phyloP scores from a whole-genome alignment of 2,329 filamentous ascomycete genomes.

The Penicillium sp. region DNA sequence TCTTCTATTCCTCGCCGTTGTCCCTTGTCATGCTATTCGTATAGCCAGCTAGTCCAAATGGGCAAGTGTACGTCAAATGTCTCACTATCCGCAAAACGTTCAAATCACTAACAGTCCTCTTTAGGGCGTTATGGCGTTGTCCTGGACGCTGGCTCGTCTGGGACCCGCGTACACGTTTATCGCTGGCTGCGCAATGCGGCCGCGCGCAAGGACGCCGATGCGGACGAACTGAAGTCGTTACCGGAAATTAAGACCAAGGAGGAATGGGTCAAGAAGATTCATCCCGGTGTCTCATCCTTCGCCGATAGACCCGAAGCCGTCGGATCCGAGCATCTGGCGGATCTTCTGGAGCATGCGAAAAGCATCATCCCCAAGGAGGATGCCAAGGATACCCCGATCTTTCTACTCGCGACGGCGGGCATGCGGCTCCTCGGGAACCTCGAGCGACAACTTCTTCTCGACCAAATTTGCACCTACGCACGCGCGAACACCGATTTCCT shows the following conservation, averaged over 20 bases:
- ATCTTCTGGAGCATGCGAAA: conserved; percentile 77
- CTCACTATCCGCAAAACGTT: background rate
- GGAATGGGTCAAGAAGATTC: conserved; percentile 89
- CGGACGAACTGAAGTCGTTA: conserved; percentile 63
- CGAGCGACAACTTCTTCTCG: conserved; percentile 70
- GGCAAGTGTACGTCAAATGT: conserved; percentile 39
- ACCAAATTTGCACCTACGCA: conserved; percentile 79
- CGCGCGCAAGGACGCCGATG: conserved; percentile 61
- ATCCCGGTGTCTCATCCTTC: conserved; percentile 89
- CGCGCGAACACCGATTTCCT: conserved; percentile 73
- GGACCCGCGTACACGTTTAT: conserved; percentile 92
- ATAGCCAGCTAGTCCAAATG: conserved; percentile 36
- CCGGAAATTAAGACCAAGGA: conserved; percentile 81
- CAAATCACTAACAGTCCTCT: conserved; percentile 1
- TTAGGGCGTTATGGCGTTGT: conserved; percentile 81
- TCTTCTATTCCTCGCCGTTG: background rate
- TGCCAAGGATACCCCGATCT: conserved; percentile 82
- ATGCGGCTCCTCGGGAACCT: conserved; percentile 78
- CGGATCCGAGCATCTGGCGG: conserved; percentile 76
- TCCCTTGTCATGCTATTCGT: conserved; percentile 32
- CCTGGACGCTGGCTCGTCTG: conserved; percentile 95
- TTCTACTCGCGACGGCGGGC: conserved; percentile 91
- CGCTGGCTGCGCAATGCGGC: conserved; percentile 78
- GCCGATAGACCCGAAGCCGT: conserved; percentile 72
- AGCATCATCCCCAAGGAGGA: conserved; percentile 73